Conservation (phyloP, 2,329 filamentous ascomycete genomes). For the Rutstroemia sp. region DNA sequence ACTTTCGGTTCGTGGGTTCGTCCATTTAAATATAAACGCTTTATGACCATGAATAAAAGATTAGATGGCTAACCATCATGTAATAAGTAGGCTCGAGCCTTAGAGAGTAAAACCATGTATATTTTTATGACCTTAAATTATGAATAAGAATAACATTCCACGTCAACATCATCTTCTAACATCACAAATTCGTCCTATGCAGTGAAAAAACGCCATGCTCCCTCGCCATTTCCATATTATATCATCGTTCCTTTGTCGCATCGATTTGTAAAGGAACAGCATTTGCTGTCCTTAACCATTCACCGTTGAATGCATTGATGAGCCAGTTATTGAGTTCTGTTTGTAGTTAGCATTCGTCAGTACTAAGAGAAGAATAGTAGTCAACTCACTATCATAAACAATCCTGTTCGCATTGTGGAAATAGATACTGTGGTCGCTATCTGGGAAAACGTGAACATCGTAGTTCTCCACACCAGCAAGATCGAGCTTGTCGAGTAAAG, state of each 20-base stretch:
- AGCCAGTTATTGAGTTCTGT: constrained; percentile 81
- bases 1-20: too few species aligned
- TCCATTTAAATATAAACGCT: too few species aligned
- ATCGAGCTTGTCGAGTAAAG: constrained; percentile 80
- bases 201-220: neutral
- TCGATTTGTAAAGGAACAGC: constrained; percentile 27
- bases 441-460: constrained; percentile 92
- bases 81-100: neutral
- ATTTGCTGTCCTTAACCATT: constrained; percentile 59
- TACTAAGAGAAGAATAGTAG: neutral
- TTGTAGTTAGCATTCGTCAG: constrained; percentile 29
- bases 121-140: neutral
- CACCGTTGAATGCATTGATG: constrained; percentile 94
- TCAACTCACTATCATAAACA: constrained; percentile 80
- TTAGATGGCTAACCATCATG: too few species aligned
- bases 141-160: too few species aligned
- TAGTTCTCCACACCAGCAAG: constrained; percentile 81
- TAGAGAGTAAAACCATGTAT: neutral
- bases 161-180: neutral
- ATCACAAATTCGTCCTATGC: neutral
- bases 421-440: constrained; percentile 89
- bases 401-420: constrained; percentile 90
- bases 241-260: constrained; percentile 11
- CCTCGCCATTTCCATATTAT: neutral
- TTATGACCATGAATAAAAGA: too few species aligned